Percentiles rank a stretch among this genome's conserved stretches.
These are phyloP conservation scores for Zasmidium citrigriseum DNA, from an alignment of 2,329 filamentous ascomycete genomes.

Conservation along the genomic window DNA sequence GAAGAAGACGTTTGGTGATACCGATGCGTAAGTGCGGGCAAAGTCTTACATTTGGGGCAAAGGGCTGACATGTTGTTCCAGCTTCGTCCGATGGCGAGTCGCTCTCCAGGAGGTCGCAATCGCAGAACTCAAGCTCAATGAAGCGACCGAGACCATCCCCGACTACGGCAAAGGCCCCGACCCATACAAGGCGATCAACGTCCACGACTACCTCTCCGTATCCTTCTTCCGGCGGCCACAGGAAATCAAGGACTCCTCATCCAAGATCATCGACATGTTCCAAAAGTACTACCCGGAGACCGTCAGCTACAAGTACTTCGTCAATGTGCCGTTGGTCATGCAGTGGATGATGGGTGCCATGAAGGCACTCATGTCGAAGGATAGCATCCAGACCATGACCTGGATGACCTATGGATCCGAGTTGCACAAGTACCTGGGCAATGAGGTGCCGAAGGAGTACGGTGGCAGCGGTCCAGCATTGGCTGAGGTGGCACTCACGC, in stretches of 20 bases:
- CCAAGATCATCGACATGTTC: conserved; percentile 80
- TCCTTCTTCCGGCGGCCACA: conserved; percentile 83
- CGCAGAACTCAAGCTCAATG: conserved; percentile 68
- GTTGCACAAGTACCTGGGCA: conserved; percentile 66
- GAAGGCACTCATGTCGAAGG: conserved; percentile 49
- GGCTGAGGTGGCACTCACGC: conserved; percentile 44
- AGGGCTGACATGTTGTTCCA: conserved; percentile 38
- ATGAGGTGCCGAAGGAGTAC: conserved; percentile 72
- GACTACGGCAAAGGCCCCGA: conserved; percentile 67
- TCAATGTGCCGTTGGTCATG: conserved; percentile 91
- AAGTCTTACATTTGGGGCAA: neutral
- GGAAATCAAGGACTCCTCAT: conserved; percentile 71
- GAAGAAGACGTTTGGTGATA: conserved; percentile 76
- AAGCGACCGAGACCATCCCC: conserved; percentile 70
- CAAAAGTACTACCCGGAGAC: conserved; percentile 85
- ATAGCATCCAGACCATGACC: conserved; percentile 52
- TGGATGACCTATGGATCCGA: conserved; percentile 61
- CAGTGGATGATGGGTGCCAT: conserved; percentile 64
- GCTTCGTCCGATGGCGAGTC: conserved; percentile 87
- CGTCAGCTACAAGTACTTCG: conserved; percentile 88
- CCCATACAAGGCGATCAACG: conserved; percentile 86
- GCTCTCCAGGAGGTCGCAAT: conserved; percentile 88
- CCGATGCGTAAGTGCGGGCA: conserved; percentile 68
- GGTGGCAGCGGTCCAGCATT: conserved; percentile 69
- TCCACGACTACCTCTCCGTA: conserved; percentile 89